phyloP scores from a whole-genome alignment of 208 protist species.

The Jaenimonas drosophilae region DNA sequence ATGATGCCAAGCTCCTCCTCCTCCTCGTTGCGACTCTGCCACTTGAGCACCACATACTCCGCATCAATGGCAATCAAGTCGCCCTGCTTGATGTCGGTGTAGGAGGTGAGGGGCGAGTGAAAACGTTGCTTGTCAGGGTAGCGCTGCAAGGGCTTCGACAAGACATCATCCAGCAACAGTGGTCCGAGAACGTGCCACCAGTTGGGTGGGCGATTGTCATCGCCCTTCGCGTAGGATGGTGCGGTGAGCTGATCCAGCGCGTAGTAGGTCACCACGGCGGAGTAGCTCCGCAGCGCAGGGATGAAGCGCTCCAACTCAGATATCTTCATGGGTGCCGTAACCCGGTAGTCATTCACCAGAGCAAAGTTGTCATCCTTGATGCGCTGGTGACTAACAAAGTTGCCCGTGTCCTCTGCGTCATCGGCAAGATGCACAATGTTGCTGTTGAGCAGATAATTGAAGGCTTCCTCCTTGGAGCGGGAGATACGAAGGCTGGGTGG shows the following conservation, averaged over 20 bases:
- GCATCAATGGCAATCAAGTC: conserved; percentile 84
- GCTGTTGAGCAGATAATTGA: conserved; percentile 81
- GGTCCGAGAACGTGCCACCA: conserved; percentile 69
- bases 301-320: conserved; percentile 63
- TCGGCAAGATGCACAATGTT: conserved; percentile 86
- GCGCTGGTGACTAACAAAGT: conserved; percentile 84
- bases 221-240: conserved; percentile 44
- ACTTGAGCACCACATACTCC: conserved; percentile 84
- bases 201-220: conserved; percentile 66
- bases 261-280: conserved; percentile 77
- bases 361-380: conserved; percentile 74
- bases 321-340: conserved; percentile 65
- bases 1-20: conserved; percentile 24
- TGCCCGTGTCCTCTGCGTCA: conserved; percentile 75
- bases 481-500: conserved; percentile 77
- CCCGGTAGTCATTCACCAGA: conserved; percentile 84
- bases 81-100: conserved; percentile 57
- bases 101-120: conserved; percentile 47
- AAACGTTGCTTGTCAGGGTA: conserved; percentile 48
- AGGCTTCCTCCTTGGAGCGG: conserved; percentile 68
- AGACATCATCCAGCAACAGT: conserved; percentile 70
- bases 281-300: conserved; percentile 67
- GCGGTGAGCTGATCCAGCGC: conserved; percentile 58
- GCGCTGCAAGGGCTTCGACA: conserved; percentile 53
- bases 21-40: conserved; percentile 31